Percentiles rank a stretch among this genome's conserved stretches.
These are phyloP conservation scores for Pseudoperonospora humuli DNA, from an alignment of 352 stramenopile species.

Conservation along the genomic window DNA sequence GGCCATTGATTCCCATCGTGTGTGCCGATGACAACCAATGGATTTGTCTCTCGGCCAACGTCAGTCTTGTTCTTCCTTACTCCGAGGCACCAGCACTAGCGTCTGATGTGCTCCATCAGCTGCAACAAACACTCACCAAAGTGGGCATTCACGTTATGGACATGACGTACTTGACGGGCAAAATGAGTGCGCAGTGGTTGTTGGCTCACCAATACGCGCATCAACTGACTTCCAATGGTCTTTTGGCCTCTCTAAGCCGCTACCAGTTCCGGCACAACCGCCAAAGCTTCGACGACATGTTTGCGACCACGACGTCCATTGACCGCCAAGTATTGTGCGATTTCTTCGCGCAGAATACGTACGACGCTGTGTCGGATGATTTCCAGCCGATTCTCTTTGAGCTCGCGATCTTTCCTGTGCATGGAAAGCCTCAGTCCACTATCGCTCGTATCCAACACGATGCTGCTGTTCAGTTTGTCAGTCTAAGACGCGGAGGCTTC, in stretches of 20 bases:
- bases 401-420: conserved; percentile 42
- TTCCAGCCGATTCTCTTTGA: conserved; percentile 35
- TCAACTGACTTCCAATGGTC: conserved; percentile 35
- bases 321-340: conserved; percentile 33
- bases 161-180: conserved; percentile 28
- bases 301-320: conserved; percentile 14
- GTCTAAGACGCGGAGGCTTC: conserved; percentile 27
- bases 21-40: conserved; percentile 20
- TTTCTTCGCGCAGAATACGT: conserved; percentile 35
- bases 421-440: conserved; percentile 5
- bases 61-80: conserved; percentile 31
- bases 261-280: conserved; percentile 25
- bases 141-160: conserved; percentile 41
- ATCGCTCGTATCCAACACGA: background rate
- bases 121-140: conserved; percentile 28
- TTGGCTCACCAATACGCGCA: conserved; percentile 32
- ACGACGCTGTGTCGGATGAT: conserved; percentile 25
- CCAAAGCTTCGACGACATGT: conserved; percentile 34
- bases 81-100: conserved; percentile 6
- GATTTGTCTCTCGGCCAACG: conserved; percentile 23
- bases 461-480: conserved; percentile 11
- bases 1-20: conserved; percentile 37
- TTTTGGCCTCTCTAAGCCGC: conserved; percentile 31
- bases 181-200: conserved; percentile 40
- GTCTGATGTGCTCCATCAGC: conserved; percentile 7